Evolutionary conservation across 1,284 basidiomycete genomes (phyloP).

Genomic region (Agaricales sp.): DNA sequence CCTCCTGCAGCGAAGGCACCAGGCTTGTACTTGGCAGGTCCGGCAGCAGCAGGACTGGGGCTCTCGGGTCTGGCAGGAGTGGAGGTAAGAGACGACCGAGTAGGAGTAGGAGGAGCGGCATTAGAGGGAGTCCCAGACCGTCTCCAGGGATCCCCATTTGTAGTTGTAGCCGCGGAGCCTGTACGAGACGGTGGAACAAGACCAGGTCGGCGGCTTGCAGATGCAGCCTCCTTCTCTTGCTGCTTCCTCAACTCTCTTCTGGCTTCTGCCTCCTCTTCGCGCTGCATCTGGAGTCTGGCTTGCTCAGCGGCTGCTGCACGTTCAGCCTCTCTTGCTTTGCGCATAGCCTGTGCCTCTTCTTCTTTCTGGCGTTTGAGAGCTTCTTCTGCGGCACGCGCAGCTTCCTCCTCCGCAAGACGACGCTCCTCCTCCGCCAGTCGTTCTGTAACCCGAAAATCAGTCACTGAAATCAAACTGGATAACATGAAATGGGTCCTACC

Average conservation of each 20-base stretch:
- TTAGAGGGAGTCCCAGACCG: slow-evolving; percentile 23
- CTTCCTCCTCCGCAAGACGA: slow-evolving; percentile 38
- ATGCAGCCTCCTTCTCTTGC: slow-evolving; percentile 18
- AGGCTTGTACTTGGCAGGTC: slow-evolving; percentile 32
- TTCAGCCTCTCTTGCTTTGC: slow-evolving; percentile 59
- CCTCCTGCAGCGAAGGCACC: slow-evolving; percentile 27
- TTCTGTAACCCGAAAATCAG: slow-evolving; percentile 30
- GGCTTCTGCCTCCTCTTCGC: slow-evolving; percentile 74
- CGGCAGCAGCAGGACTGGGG: slow-evolving; percentile 27
- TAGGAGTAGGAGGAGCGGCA: slow-evolving; percentile 21
- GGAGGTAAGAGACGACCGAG: slow-evolving; percentile 22
- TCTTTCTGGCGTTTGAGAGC: slow-evolving; percentile 52
- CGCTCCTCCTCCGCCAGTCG: slow-evolving; percentile 45
- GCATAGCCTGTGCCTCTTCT: slow-evolving; percentile 39
- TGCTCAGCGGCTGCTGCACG: slow-evolving; percentile 50
- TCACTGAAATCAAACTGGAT: slow-evolving; percentile 4
- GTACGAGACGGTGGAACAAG: slow-evolving; percentile 13
- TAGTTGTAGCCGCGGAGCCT: slow-evolving; percentile 12
- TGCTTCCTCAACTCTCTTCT: slow-evolving; percentile 28
- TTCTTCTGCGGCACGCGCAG: slow-evolving; percentile 35
- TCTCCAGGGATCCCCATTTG: slow-evolving; percentile 28
- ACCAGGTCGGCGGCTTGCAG: slow-evolving; percentile 18
- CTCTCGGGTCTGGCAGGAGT: slow-evolving; percentile 34
- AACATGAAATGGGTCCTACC: slow-evolving; percentile 27
- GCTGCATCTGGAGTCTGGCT: slow-evolving; percentile 51